These are phyloP conservation scores for Cyclostephanos invisitatus DNA, from an alignment of 108 stramenopile genomes.

Conservation along the genomic window DNA sequence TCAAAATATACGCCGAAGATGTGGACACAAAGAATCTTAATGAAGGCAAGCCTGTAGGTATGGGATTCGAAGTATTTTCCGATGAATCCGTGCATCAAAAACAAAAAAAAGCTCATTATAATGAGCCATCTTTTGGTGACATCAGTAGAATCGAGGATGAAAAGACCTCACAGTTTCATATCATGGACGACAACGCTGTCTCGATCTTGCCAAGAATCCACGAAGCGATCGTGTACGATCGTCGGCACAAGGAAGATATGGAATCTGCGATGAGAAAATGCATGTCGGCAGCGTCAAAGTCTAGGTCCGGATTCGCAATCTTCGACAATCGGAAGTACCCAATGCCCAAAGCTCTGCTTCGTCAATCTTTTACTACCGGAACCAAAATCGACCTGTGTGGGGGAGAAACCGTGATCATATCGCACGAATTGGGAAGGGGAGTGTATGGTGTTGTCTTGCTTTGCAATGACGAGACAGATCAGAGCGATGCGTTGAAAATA, in stretches of 20 bases:
- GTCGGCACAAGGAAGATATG: slow-evolving; percentile 31
- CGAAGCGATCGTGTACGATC: slow-evolving; percentile 31
- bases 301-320: slow-evolving; percentile 16
- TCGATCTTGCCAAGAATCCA: neutral
- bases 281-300: slow-evolving; percentile 33
- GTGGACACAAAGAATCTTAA: neutral
- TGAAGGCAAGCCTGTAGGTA: slow-evolving; percentile 13
- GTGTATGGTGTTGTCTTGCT: slow-evolving; percentile 73
- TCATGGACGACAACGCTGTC: slow-evolving; percentile 23
- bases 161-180: slow-evolving; percentile 25
- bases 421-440: slow-evolving; percentile 75
- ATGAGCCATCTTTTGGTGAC: slow-evolving; percentile 39
- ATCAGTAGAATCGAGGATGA: slow-evolving; percentile 45
- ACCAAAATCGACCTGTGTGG: slow-evolving; percentile 48
- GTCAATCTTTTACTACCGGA: slow-evolving; percentile 46
- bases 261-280: slow-evolving; percentile 40
- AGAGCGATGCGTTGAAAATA: slow-evolving; percentile 68
- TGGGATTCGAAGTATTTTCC: slow-evolving; percentile 46
- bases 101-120: neutral
- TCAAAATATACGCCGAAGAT: neutral
- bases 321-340: slow-evolving; percentile 37
- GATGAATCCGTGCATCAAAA: slow-evolving; percentile 24
- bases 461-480: slow-evolving; percentile 26
- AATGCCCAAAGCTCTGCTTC: slow-evolving; percentile 35
- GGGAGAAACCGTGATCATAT: slow-evolving; percentile 48